Evolutionary conservation across 169 alveolate genomes (phyloP).

Genomic region (Plasmodium gallinaceum): DNA sequence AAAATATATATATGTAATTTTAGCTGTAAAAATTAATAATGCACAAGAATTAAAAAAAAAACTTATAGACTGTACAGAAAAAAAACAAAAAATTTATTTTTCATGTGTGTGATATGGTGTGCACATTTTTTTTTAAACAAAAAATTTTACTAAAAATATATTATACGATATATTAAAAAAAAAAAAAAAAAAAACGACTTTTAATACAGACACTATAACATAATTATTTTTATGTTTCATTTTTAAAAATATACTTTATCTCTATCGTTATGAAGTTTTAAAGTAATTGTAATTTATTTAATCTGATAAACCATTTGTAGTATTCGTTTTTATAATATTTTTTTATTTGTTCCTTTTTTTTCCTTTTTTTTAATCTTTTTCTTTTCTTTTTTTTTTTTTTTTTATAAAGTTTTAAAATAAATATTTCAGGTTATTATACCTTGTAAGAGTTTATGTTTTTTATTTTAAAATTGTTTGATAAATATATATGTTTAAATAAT

Average conservation of each 20-base stretch:
- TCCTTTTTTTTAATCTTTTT: no score
- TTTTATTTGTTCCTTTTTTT: no score
- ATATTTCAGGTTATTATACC: no score
- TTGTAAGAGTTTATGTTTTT: no score
- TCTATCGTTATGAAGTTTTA: no score
- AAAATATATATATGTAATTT: background rate
- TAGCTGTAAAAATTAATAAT: background rate
- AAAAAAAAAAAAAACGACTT: background rate
- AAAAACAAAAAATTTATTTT: slow-evolving; percentile 53
- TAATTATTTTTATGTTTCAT: background rate
- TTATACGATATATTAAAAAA: background rate
- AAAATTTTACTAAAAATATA: background rate
- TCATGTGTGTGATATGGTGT: slow-evolving; percentile 54
- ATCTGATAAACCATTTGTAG: no score
- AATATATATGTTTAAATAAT: background rate
- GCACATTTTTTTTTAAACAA: slow-evolving; percentile 11
- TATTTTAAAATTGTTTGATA: no score
- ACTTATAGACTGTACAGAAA: slow-evolving; percentile 36
- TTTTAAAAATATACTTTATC: no score
- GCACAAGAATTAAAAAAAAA: slow-evolving; percentile 18
- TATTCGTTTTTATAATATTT: no score
- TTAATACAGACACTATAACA: background rate
- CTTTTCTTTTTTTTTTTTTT: no score
- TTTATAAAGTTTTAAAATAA: no score
- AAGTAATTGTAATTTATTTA: no score